These are phyloP conservation scores for Heritiera littoralis DNA, from an alignment of 345 rosid species.

Conservation along the genomic window DNA sequence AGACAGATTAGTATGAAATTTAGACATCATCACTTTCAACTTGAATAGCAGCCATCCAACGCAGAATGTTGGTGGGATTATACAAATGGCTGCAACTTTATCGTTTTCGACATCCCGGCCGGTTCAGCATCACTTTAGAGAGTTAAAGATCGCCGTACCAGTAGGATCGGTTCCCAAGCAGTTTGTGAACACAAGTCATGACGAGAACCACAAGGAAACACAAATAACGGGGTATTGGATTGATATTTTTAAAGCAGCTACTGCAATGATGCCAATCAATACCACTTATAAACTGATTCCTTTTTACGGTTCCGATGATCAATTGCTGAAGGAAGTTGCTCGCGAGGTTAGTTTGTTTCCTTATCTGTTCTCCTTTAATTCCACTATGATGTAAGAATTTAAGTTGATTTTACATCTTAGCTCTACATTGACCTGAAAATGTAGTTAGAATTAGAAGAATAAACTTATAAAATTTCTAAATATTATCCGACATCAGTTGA, in stretches of 20 bases:
- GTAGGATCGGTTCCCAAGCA: not conserved
- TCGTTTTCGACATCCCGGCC: not conserved
- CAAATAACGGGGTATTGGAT: slow-evolving; percentile 6
- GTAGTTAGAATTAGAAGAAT: no score
- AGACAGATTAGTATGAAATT: no score
- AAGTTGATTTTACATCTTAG: no score
- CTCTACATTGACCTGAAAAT: not conserved
- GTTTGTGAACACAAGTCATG: not conserved
- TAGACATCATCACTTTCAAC: slow-evolving; percentile 9
- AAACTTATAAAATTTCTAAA: no score
- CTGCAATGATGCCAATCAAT: not conserved
- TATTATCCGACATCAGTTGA: not conserved
- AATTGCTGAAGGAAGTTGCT: not conserved
- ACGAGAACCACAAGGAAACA: slow-evolving; percentile 4
- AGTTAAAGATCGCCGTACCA: not conserved
- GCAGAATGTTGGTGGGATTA: not conserved
- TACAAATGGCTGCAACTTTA: slow-evolving; percentile 18
- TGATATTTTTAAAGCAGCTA: slow-evolving; percentile 4
- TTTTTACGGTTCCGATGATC: not conserved
- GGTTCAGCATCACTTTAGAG: not conserved
- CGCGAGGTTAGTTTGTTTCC: slow-evolving; percentile 8
- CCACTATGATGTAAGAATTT: no score
- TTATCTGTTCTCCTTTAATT: not conserved
- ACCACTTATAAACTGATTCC: slow-evolving; percentile 1
- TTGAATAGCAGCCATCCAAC: not conserved